Percentiles rank a stretch among this genome's conserved stretches.
These are phyloP conservation scores for Alternaria metachromatica DNA, from an alignment of 2,329 filamentous ascomycete genomes.

Conservation along the genomic window DNA sequence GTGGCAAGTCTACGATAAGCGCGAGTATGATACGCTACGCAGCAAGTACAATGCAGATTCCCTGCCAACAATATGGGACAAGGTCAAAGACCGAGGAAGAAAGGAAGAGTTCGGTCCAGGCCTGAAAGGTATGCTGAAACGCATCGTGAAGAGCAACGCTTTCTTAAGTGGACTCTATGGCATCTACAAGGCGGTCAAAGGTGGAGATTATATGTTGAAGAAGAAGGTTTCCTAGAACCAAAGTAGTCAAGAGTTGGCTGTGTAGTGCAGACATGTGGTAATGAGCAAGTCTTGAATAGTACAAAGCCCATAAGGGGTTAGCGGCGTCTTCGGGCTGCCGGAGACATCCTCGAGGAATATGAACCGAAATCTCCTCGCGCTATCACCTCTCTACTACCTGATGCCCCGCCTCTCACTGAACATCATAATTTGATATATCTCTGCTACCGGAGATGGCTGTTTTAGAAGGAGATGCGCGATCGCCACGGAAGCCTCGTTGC, in stretches of 20 bases:
- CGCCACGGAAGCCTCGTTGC: not conserved
- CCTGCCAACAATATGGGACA: slow-evolving; percentile 73
- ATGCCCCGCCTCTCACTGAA: not conserved
- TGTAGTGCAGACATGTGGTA: not conserved
- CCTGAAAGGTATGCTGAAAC: slow-evolving; percentile 30
- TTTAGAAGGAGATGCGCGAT: not conserved
- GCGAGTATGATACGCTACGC: slow-evolving; percentile 68
- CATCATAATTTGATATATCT: not conserved
- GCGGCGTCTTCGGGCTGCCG: not conserved
- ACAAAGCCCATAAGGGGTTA: not conserved
- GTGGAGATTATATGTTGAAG: slow-evolving; percentile 42
- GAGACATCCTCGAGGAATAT: not conserved
- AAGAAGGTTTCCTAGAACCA: slow-evolving; percentile 21
- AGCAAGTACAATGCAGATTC: slow-evolving; percentile 67
- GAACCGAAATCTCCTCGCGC: not conserved
- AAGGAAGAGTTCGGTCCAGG: slow-evolving; percentile 25
- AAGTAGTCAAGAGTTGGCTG: not conserved
- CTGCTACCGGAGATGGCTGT: not conserved
- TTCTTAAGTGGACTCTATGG: slow-evolving; percentile 50
- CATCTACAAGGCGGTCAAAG: slow-evolving; percentile 43
- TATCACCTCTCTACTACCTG: not conserved
- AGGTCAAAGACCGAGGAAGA: slow-evolving; percentile 56
- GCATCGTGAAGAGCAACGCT: slow-evolving; percentile 32
- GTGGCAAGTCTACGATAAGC: slow-evolving; percentile 67
- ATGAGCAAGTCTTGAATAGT: not conserved